phyloP scores from a whole-genome alignment of 129 eudicot species.

The Mikania micrantha region DNA sequence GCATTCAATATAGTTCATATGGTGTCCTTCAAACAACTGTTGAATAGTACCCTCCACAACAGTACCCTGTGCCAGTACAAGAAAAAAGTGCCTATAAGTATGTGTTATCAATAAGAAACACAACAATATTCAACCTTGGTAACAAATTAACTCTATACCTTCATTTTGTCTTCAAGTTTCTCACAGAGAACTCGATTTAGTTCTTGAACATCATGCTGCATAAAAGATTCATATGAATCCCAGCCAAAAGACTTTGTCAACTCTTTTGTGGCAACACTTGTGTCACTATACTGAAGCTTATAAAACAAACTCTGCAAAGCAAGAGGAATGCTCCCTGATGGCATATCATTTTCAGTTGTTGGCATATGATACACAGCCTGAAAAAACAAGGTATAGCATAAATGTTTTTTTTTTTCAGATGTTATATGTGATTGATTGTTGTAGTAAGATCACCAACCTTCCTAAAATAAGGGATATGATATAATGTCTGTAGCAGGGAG shows the following conservation, averaged over 20 bases:
- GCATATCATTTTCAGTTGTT: slow-evolving; percentile 89
- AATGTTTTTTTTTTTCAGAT: slow-evolving; percentile 5
- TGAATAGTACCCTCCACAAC: slow-evolving; percentile 98
- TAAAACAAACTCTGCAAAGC: slow-evolving; percentile 92
- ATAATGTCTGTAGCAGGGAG: slow-evolving; percentile 87
- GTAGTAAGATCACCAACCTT: slow-evolving; percentile 49
- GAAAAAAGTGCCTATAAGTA: background rate
- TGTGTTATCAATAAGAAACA: slow-evolving; percentile 2
- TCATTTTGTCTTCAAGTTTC: slow-evolving; percentile 97
- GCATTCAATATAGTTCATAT: slow-evolving; percentile 89
- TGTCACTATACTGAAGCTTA: slow-evolving; percentile 83
- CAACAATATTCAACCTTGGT: slow-evolving; percentile 6
- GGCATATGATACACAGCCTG: slow-evolving; percentile 99
- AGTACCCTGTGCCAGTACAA: slow-evolving; percentile 58
- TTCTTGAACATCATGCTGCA: slow-evolving; percentile 99
- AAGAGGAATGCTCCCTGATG: slow-evolving; percentile 87
- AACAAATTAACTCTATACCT: slow-evolving; percentile 40
- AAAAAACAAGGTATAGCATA: slow-evolving; percentile 8
- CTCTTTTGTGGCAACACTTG: slow-evolving; percentile 93
- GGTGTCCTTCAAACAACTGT: slow-evolving; percentile 90
- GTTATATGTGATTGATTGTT: background rate
- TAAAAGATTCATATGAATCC: slow-evolving; percentile 83
- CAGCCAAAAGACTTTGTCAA: slow-evolving; percentile 96
- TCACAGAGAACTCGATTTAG: slow-evolving; percentile 93
- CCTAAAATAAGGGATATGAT: slow-evolving; percentile 91